These are phyloP conservation scores for Caryopteris hybrid DNA, from an alignment of 305 asterid species.

Conservation along the genomic window DNA sequence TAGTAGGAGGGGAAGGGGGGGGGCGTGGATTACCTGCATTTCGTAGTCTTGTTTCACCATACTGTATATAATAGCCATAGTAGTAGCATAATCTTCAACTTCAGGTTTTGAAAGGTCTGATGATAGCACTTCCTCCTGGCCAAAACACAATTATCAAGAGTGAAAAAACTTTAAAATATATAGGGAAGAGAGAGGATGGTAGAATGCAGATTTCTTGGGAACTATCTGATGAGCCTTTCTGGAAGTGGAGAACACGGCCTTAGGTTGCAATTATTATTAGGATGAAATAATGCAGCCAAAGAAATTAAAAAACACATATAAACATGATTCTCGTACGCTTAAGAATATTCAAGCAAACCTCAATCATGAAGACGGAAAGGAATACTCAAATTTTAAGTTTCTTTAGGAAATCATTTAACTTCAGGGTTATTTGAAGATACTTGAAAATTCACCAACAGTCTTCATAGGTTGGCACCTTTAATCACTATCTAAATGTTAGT, in stretches of 20 bases:
- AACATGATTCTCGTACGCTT: neutral
- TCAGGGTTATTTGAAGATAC: neutral
- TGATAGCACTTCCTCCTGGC: constrained; percentile 31
- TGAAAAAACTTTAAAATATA: neutral
- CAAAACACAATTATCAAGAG: neutral
- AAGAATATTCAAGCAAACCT: neutral
- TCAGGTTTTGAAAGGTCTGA: constrained; percentile 34
- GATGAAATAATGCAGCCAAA: no score
- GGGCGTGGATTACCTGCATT: constrained; percentile 63
- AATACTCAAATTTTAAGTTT: neutral
- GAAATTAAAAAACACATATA: neutral
- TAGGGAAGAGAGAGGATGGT: neutral
- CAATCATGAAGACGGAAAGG: neutral
- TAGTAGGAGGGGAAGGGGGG: neutral
- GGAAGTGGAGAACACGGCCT: neutral
- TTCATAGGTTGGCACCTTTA: neutral
- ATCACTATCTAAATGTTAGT: neutral
- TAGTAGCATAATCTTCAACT: constrained; percentile 46
- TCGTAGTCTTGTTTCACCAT: constrained; percentile 72
- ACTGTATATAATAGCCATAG: constrained; percentile 57
- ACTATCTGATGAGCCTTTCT: neutral
- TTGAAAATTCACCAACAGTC: neutral
- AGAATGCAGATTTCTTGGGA: neutral
- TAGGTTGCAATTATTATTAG: neutral
- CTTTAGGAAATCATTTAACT: neutral